Base-by-base conservation (phyloP, 164 flowering plant species). In the Warburgia ugandensis region DNA sequence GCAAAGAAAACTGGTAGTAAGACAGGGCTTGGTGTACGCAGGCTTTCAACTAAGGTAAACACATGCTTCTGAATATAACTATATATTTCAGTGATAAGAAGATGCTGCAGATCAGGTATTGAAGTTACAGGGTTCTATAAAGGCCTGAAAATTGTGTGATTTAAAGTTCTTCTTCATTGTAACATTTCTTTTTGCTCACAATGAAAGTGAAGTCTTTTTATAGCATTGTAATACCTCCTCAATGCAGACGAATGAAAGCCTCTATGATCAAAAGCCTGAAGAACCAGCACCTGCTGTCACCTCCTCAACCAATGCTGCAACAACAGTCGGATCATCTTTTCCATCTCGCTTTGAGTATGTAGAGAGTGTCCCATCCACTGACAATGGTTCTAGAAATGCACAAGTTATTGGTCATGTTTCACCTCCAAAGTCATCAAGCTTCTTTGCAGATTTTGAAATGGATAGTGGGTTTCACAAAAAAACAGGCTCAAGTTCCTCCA, bases 241-340 rank as follows among this genome's bases (percentile, higher is more conserved):
- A 19, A 53, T 61, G 78, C 90, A 92, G 98, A 65, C 95, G 47
- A 92, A 68, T 70, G 98, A 88, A 65, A 77, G 70, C 74, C 80
- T 92, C 8, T 92, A 85, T 73, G 98, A 92, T 25, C 98, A 92
- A 66, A 88, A 88, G 74, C 98, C 98, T 45, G 87, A 81, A 68
- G 98, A 88, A 62, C 81, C 81, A 36, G 67, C 76, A 38, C 84
- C 83, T 40, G 56, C 54, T 6, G 75, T 72, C 61, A 31, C 84
- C 21, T 50, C 83, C 32, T 61, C 84, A 36, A 62, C 73, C 51
- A 76, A 50, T 64, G 57, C 50, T 48, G 51, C 74, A 26, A 45
- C 82, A 22, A 41, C 74, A 25, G 58, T 50, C 45, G 72, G 73
- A 16, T 33, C 80, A 30, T 69, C 84, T 41, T 65, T 72, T 48